A percentile compares a stretch with the other conserved stretches of the same genome.
Conservation (phyloP, 768 basidiomycete species). For the Leccinellum rugosiceps region DNA sequence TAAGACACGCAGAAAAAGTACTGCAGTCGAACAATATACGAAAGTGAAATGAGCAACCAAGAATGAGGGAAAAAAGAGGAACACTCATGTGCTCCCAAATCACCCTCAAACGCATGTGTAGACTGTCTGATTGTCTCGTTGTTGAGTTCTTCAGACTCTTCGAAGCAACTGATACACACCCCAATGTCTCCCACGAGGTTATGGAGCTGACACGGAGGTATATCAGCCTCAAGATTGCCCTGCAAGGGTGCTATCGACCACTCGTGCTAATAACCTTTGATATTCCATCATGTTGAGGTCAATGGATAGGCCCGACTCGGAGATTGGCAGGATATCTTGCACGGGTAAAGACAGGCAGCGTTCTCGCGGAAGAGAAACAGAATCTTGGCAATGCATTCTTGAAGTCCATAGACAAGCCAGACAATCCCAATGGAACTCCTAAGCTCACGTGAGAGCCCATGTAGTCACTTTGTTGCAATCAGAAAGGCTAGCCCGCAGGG, state of each 20-base stretch:
- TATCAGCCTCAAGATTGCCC: constrained; percentile 42
- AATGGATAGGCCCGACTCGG: constrained; percentile 32
- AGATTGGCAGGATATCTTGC: constrained; percentile 38
- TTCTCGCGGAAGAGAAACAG: constrained; percentile 52
- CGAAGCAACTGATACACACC: constrained; percentile 45
- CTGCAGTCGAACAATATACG: constrained; percentile 20
- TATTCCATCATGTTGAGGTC: constrained; percentile 32
- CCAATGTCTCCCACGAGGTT: constrained; percentile 44
- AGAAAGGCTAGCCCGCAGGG: no score
- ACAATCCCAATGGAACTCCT: constrained; percentile 54
- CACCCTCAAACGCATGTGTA: constrained; percentile 44
- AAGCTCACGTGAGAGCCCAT: constrained; percentile 48
- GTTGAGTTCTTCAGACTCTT: constrained; percentile 55
- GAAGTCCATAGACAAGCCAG: constrained; percentile 46
- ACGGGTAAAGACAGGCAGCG: constrained; percentile 49
- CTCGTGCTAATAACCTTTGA: constrained; percentile 27
- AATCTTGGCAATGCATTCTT: constrained; percentile 47
- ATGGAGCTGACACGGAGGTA: constrained; percentile 43
- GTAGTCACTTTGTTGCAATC: no score
- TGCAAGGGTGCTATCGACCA: constrained; percentile 35
- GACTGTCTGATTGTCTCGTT: constrained; percentile 49
- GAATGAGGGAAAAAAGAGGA: neutral
- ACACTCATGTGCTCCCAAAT: constrained; percentile 37
- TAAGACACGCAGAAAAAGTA: constrained; percentile 50
- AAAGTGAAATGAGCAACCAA: neutral